A percentile compares a stretch with the other conserved stretches of the same genome.
Evolutionary conservation across 208 protist genomes (phyloP).

Genomic region (Angomonas desouzai): DNA sequence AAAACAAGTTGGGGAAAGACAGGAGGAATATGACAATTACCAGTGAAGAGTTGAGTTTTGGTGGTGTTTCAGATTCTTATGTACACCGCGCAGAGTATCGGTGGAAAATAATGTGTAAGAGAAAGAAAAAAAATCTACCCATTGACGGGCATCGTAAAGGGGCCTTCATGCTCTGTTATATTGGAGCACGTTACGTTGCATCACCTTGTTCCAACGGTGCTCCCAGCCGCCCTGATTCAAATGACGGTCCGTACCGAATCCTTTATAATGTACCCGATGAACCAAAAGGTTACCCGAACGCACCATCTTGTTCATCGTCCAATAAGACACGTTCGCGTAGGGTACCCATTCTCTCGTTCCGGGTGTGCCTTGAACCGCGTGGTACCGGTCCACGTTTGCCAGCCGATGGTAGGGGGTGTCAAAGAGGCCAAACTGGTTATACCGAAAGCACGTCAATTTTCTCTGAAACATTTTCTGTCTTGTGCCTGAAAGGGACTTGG

Average conservation of each 20-base stretch:
- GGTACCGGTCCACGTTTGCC: constrained; percentile 81
- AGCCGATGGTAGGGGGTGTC: constrained; percentile 78
- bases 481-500: constrained; percentile 62
- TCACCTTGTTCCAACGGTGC: constrained; percentile 89
- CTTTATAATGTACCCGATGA: constrained; percentile 84
- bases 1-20: background rate
- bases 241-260: constrained; percentile 75
- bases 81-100: too few species aligned
- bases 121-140: constrained; percentile 11
- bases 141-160: background rate
- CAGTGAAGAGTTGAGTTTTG: too few species aligned
- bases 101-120: constrained; percentile 4
- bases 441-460: constrained; percentile 85
- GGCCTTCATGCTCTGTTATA: constrained; percentile 38
- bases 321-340: constrained; percentile 85
- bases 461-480: constrained; percentile 81
- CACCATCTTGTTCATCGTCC: constrained; percentile 91
- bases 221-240: constrained; percentile 86
- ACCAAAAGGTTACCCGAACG: constrained; percentile 81
- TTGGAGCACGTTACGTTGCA: constrained; percentile 85
- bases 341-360: constrained; percentile 89
- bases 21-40: background rate
- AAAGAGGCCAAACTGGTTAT: constrained; percentile 90
- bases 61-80: too few species aligned
- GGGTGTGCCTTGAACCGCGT: constrained; percentile 69